Base-by-base conservation (phyloP, 1,284 basidiomycete species). In the Sanghuangporus baumii region DNA sequence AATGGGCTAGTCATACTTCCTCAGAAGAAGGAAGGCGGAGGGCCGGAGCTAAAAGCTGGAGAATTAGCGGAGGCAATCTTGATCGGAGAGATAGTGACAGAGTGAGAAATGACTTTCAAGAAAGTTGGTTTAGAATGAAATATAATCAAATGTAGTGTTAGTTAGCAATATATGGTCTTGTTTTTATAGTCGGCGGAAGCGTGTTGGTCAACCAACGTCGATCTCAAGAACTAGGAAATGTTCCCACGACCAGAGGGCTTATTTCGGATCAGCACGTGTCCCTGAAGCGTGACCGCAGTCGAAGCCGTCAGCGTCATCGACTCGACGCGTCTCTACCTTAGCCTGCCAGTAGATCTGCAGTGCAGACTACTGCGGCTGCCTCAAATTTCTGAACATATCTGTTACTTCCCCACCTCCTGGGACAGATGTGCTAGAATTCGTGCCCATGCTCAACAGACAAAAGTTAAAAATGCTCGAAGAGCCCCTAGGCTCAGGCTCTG, bases 1-100 rank as follows among this genome's bases (percentile, higher is more conserved):
- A 93, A 94, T 70, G 91, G 86, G 1, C 74, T 94, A 51, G 82
- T 90, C 0, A 78, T 86, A n/a, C 71, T 93, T 40, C 91, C 90
- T 68, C 65, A 73, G 71, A 67, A 74, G 69, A 61, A 67, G 7
- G 78, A 78, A 3, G 76, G 69, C 1, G 76, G 74, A 0, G 77
- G 75, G 34, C 69, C 71, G 12, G 74, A 72, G 48, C 62, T 89
- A 38, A 76, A 81, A 52, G 74, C 70, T 1, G 90, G 87, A 20
- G 80, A 83, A 46, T 73, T 74, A 65, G 85, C 77, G 0, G 77
- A 85, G 12, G 83, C 86, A 9, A 75, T 91, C 1, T 64, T 92
- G 16, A 84, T 92, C 59, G 87, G 88, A 20, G 89, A 91, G 71
- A 73, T 91, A 46, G 77, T 81, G 65, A 65, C 70, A 68, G 69